Evolutionary conservation across 139 green algal genomes (phyloP).

Genomic region (Chlorella sp.): DNA sequence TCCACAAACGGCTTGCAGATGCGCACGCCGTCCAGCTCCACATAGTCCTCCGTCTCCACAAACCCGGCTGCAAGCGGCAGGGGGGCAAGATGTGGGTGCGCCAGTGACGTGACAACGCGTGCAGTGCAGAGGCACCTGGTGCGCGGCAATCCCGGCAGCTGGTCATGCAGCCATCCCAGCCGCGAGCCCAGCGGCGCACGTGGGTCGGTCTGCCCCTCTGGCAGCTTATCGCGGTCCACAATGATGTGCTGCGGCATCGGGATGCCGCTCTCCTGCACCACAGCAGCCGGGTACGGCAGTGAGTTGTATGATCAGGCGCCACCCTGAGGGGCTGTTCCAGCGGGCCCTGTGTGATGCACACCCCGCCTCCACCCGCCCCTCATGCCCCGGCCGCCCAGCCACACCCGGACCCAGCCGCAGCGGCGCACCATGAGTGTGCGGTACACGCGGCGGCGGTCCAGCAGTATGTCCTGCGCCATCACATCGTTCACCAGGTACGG

Average conservation of each 20-base stretch:
- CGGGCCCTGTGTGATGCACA: too few species aligned
- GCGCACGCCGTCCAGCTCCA: conserved; percentile 71
- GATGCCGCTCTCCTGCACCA: conserved; percentile 78
- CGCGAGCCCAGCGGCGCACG: background rate
- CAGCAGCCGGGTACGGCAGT: background rate
- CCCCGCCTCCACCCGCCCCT: too few species aligned
- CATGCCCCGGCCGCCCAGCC: too few species aligned
- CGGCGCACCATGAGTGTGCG: conserved; percentile 54
- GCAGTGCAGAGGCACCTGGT: background rate
- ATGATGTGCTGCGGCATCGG: conserved; percentile 90
- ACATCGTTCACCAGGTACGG: conserved; percentile 98
- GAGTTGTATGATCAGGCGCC: too few species aligned
- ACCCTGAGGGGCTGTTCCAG: background rate
- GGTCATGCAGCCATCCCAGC: background rate
- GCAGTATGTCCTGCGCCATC: conserved; percentile 79
- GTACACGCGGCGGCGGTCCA: conserved; percentile 93
- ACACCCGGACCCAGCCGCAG: background rate
- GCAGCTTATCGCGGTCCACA: conserved; percentile 78
- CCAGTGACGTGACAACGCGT: too few species aligned
- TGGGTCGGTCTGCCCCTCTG: conserved; percentile 57
- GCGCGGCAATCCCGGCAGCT: background rate
- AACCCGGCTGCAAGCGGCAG: conserved; percentile 67
- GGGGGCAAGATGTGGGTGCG: too few species aligned
- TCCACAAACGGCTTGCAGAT: conserved; percentile 99
- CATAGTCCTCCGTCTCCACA: conserved; percentile 90